These are phyloP conservation scores for Nicotiana knightiana DNA, from an alignment of 257 asterid genomes.

Conservation along the genomic window DNA sequence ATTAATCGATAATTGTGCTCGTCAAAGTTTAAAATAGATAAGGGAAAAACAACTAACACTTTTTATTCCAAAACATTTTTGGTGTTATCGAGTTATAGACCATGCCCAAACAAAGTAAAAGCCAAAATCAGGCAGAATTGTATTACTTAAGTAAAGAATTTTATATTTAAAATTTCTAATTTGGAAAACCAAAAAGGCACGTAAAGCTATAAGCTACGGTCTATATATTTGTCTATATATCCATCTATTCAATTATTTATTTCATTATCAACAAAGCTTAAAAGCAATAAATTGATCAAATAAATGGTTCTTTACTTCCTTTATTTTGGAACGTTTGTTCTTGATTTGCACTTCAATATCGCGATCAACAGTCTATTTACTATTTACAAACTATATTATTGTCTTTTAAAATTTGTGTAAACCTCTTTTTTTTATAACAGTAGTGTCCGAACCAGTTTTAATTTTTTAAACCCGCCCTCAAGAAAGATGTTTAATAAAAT, in stretches of 20 bases:
- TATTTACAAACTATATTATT: too few species aligned
- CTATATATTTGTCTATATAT: not conserved
- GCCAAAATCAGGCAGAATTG: not conserved
- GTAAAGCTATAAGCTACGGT: not conserved
- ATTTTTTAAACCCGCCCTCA: too few species aligned
- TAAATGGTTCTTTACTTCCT: not conserved
- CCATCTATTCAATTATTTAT: not conserved
- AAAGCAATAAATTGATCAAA: not conserved
- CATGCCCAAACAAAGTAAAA: not conserved
- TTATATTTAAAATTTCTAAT: too few species aligned
- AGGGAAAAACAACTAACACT: too few species aligned
- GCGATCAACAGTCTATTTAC: not conserved
- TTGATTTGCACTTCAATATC: not conserved
- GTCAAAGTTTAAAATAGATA: too few species aligned
- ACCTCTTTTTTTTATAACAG: too few species aligned
- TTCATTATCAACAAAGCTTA: not conserved
- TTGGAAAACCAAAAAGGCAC: not conserved
- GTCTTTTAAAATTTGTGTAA: too few species aligned
- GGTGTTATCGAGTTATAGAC: not conserved
- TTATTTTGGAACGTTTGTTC: not conserved
- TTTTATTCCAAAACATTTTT: not conserved
- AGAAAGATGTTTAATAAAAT: too few species aligned
- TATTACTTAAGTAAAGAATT: not conserved
- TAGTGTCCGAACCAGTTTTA: too few species aligned
- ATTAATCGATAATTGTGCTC: too few species aligned